A percentile compares a stretch with the other conserved stretches of the same genome.
Evolutionary conservation across 352 stramenopile species (phyloP).

Genomic region (Globisporangium perplexum): DNA sequence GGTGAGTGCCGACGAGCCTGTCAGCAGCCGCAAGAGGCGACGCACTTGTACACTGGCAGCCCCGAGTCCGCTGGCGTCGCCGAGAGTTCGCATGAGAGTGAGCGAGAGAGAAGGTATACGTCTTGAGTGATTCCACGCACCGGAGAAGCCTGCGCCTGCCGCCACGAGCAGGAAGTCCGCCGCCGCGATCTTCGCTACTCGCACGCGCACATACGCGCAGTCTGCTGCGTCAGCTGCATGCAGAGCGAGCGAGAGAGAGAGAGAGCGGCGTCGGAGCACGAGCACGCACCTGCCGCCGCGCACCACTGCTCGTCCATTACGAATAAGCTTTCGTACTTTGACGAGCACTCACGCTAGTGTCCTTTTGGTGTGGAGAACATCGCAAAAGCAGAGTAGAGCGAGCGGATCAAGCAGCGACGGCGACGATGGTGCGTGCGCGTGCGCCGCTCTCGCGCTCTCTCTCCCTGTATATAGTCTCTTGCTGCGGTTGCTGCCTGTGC

Average conservation of each 20-base stretch:
- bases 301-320: slow-evolving; percentile 11
- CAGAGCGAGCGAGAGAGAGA: no score
- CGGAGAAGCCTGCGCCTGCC: slow-evolving; percentile 86
- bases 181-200: slow-evolving; percentile 53
- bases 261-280: neutral
- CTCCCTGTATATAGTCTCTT: neutral
- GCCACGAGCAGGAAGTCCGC: slow-evolving; percentile 86
- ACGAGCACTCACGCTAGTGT: neutral
- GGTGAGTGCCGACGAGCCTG: no score
- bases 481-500: no score
- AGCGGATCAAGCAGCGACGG: slow-evolving; percentile 4
- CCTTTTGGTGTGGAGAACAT: neutral
- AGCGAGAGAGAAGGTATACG: neutral
- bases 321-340: neutral
- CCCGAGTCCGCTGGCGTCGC: slow-evolving; percentile 61
- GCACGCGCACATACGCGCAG: neutral
- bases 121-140: slow-evolving; percentile 14
- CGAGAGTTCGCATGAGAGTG: neutral
- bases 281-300: slow-evolving; percentile 26
- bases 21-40: neutral
- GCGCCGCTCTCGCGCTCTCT: neutral
- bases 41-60: slow-evolving; percentile 85
- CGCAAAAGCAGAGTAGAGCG: no score
- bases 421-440: neutral
- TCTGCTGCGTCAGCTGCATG: neutral